Conservation (phyloP, 2,329 filamentous ascomycete genomes). For the Aspergillus intermedius region DNA sequence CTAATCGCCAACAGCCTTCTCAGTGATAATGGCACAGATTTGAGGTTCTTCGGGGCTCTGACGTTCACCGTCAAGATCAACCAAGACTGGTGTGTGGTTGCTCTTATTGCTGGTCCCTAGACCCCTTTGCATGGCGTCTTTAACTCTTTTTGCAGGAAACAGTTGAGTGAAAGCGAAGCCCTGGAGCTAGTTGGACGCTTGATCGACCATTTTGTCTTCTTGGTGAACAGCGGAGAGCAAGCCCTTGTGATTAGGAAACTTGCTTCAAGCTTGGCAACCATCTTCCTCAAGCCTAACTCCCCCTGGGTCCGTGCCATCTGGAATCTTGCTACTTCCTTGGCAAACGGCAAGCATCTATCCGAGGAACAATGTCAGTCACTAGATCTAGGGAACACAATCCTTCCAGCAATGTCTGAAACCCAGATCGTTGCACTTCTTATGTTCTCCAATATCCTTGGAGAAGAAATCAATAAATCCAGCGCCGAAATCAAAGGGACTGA, state of each 20-base stretch:
- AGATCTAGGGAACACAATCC: constrained; percentile 23
- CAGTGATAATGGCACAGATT: constrained; percentile 60
- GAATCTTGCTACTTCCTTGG: constrained; percentile 33
- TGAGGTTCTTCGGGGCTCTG: constrained; percentile 86
- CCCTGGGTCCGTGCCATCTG: constrained; percentile 33
- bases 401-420: constrained; percentile 32
- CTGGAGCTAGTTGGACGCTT: constrained; percentile 35
- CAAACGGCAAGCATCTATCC: constrained; percentile 30
- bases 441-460: constrained; percentile 36
- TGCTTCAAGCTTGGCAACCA: constrained; percentile 37
- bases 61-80: constrained; percentile 94
- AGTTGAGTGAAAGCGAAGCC: constrained; percentile 28
- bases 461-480: constrained; percentile 28
- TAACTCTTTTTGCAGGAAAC: constrained; percentile 22
- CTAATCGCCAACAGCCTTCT: constrained; percentile 72
- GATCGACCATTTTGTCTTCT: constrained; percentile 37
- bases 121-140: background rate
- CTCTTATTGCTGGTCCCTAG: constrained; percentile 7
- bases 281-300: constrained; percentile 36
- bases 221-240: constrained; percentile 33
- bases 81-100: constrained; percentile 61
- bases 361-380: constrained; percentile 26
- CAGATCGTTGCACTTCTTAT: constrained; percentile 31
- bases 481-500: constrained; percentile 14
- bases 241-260: constrained; percentile 42